Percentiles rank a stretch among this genome's conserved stretches.
These are phyloP conservation scores for Solanum okadae DNA, from an alignment of 257 asterid species.

Conservation along the genomic window DNA sequence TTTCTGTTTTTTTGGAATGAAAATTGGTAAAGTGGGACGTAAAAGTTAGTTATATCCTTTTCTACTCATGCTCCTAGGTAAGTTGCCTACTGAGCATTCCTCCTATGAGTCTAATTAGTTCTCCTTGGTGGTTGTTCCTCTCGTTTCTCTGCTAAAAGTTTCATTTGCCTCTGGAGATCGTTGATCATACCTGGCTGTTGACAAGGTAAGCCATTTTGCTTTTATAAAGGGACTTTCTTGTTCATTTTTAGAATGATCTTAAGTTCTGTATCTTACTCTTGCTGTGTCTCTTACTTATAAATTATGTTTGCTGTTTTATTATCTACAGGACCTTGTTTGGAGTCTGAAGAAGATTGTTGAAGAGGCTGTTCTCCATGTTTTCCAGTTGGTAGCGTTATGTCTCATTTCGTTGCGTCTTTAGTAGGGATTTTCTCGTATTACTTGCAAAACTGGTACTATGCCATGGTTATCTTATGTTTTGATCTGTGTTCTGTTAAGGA, in stretches of 20 bases:
- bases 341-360: background rate
- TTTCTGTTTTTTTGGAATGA: constrained; percentile 67
- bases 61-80: background rate
- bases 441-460: background rate
- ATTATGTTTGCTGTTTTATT: background rate
- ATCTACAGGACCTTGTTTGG: background rate
- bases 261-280: background rate
- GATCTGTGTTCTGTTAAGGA: background rate
- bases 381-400: background rate
- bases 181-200: constrained; percentile 37
- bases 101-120: constrained; percentile 6
- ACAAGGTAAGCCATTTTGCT: constrained; percentile 10
- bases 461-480: background rate
- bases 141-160: constrained; percentile 3
- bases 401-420: background rate
- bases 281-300: background rate
- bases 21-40: constrained; percentile 38
- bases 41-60: constrained; percentile 22
- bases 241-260: background rate
- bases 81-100: constrained; percentile 9
- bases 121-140: constrained; percentile 1
- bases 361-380: background rate
- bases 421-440: background rate
- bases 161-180: constrained; percentile 31
- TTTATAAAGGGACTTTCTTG: background rate